phyloP scores from a whole-genome alignment of 768 basidiomycete species.

The Zangia roseola region DNA sequence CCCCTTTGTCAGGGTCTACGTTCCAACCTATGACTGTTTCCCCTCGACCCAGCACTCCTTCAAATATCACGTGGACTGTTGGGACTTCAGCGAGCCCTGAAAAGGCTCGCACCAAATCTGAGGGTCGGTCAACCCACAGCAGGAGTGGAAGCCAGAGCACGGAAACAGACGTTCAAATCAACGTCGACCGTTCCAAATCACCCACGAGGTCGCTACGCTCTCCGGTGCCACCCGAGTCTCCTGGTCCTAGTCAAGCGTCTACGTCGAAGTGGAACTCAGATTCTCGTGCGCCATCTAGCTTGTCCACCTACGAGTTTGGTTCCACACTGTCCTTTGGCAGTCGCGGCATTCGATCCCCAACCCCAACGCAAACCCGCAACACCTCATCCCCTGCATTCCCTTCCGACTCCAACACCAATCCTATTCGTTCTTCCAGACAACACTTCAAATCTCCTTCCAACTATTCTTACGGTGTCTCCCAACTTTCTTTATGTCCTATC shows the following conservation, averaged over 20 bases:
- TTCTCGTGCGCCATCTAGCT: conserved; percentile 44
- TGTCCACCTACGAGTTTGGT: conserved; percentile 49
- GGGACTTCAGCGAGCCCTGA: conserved; percentile 34
- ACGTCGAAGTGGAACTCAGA: conserved; percentile 31
- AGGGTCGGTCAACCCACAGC: conserved; percentile 40
- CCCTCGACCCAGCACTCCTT: conserved; percentile 58
- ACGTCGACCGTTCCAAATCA: conserved; percentile 39
- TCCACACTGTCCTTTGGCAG: conserved; percentile 43
- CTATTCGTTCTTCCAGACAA: conserved; percentile 56
- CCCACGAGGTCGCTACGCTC: conserved; percentile 51
- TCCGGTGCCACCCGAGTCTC: conserved; percentile 61
- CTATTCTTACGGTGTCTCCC: conserved; percentile 49
- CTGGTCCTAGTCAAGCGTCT: conserved; percentile 38
- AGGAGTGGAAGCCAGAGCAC: conserved; percentile 60
- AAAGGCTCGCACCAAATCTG: conserved; percentile 30
- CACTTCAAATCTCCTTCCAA: conserved; percentile 46
- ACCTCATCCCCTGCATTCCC: conserved; percentile 46
- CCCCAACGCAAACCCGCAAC: conserved; percentile 66
- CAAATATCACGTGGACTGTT: conserved; percentile 71
- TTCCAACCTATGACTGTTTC: conserved; percentile 62
- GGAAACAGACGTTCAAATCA: conserved; percentile 26
- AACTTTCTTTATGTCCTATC: conserved; percentile 67
- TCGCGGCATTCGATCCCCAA: conserved; percentile 54
- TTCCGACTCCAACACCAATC: conserved; percentile 37
- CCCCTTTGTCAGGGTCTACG: conserved; percentile 60